These are phyloP conservation scores for Chlorella ohadii DNA, from an alignment of 139 green algal genomes.

Conservation along the genomic window DNA sequence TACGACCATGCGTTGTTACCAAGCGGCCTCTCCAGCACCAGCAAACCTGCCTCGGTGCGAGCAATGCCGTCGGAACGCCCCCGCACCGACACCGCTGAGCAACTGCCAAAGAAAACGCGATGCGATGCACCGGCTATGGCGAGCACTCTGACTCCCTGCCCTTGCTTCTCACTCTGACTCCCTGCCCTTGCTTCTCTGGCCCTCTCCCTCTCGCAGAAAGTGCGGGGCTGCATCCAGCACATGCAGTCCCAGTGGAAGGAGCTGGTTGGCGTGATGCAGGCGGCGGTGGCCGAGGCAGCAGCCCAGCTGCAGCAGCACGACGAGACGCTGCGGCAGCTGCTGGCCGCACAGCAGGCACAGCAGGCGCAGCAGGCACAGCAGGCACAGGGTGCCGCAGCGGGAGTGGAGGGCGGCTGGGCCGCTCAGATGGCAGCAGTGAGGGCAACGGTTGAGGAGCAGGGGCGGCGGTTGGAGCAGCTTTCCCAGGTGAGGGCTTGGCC, in stretches of 20 bases:
- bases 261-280: slow-evolving; percentile 16
- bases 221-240: background rate
- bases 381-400: background rate
- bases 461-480: background rate
- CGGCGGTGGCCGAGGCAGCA: background rate
- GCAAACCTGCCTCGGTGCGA: too few species aligned
- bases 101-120: too few species aligned
- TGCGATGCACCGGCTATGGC: too few species aligned
- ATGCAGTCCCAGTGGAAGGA: slow-evolving; percentile 22
- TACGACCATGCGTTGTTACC: too few species aligned
- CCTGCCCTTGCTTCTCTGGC: background rate
- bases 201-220: background rate
- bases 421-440: background rate
- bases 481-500: background rate
- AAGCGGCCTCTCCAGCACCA: too few species aligned
- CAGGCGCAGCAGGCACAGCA: background rate
- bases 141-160: too few species aligned
- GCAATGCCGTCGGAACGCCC: too few species aligned
- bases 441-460: background rate
- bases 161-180: too few species aligned
- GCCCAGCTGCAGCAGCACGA: background rate
- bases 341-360: background rate
- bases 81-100: too few species aligned
- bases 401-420: background rate
- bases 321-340: background rate